Conservation (phyloP, 805 yeast genomes). For the Ogataea ganodermae region DNA sequence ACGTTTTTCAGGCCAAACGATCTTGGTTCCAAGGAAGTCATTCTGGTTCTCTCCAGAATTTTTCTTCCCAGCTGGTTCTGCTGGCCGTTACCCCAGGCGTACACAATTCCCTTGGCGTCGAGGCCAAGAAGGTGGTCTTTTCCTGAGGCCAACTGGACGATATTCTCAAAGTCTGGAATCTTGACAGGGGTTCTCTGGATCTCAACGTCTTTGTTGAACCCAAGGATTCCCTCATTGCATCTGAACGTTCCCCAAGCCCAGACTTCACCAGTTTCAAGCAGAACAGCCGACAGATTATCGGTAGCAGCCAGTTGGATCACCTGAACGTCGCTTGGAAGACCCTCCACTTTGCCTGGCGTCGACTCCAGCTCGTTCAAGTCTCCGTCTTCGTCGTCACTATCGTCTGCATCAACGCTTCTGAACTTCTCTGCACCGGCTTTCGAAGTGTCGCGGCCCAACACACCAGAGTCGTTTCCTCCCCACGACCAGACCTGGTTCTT, state of each 20-base stretch:
- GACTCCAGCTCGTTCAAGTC: slow-evolving; percentile 88
- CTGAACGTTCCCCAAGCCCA: slow-evolving; percentile 98
- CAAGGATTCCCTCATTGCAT: slow-evolving; percentile 88
- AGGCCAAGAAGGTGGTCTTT: slow-evolving; percentile 89
- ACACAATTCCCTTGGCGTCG: slow-evolving; percentile 82
- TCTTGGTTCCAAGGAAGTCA: slow-evolving; percentile 74
- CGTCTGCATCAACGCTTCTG: slow-evolving; percentile 63
- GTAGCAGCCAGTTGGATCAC: slow-evolving; percentile 88
- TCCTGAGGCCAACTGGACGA: slow-evolving; percentile 86
- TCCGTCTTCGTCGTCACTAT: slow-evolving; percentile 67
- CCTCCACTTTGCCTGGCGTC: slow-evolving; percentile 79
- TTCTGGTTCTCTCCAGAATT: slow-evolving; percentile 75
- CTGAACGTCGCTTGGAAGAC: slow-evolving; percentile 55
- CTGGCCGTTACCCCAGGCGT: slow-evolving; percentile 97
- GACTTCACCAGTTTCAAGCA: slow-evolving; percentile 80
- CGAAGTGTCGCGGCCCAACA: slow-evolving; percentile 84
- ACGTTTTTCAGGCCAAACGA: slow-evolving; percentile 81
- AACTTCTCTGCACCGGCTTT: slow-evolving; percentile 59
- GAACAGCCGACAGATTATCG: slow-evolving; percentile 83
- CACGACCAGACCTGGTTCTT: slow-evolving; percentile 90
- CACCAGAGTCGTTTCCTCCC: slow-evolving; percentile 96
- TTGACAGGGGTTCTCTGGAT: slow-evolving; percentile 70
- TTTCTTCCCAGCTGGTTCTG: slow-evolving; percentile 89
- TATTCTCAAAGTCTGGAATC: slow-evolving; percentile 60
- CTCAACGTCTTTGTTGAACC: slow-evolving; percentile 66